A percentile compares a stretch with the other conserved stretches of the same genome.
Evolutionary conservation across 2,329 filamentous ascomycete genomes (phyloP).

Genomic region (Juglanconis oblonga): DNA sequence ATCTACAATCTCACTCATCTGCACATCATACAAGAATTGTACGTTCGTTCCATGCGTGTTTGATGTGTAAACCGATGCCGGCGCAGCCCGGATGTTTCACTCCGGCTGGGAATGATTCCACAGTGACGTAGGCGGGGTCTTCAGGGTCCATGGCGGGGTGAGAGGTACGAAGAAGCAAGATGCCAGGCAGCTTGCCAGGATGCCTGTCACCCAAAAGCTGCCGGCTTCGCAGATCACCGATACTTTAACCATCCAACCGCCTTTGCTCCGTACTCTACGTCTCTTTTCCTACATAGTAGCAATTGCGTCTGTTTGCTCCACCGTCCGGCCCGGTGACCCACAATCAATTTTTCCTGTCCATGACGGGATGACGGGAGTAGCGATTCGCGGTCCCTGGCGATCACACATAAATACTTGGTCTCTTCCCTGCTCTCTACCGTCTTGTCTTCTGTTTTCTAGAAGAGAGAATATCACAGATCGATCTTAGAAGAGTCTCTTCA

Average conservation of each 20-base stretch:
- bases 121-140: background rate
- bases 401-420: conserved; percentile 2
- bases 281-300: background rate
- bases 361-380: background rate
- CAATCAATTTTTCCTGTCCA: background rate
- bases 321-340: background rate
- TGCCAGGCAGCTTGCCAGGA: too few species aligned
- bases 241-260: background rate
- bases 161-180: background rate
- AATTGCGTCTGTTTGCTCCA: background rate
- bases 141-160: background rate
- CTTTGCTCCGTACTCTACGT: background rate
- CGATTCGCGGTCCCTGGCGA: background rate
- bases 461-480: background rate
- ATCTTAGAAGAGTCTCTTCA: background rate
- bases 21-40: too few species aligned
- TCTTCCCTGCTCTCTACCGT: background rate
- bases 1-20: too few species aligned
- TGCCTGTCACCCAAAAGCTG: background rate
- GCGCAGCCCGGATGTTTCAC: too few species aligned
- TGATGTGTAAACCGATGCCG: too few species aligned
- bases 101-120: background rate
- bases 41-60: too few species aligned
- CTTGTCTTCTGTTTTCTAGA: background rate
- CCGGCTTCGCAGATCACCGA: conserved; percentile 11